phyloP scores from a whole-genome alignment of 176 grass and related monocot genomes.

The Cymbopogon citratus region DNA sequence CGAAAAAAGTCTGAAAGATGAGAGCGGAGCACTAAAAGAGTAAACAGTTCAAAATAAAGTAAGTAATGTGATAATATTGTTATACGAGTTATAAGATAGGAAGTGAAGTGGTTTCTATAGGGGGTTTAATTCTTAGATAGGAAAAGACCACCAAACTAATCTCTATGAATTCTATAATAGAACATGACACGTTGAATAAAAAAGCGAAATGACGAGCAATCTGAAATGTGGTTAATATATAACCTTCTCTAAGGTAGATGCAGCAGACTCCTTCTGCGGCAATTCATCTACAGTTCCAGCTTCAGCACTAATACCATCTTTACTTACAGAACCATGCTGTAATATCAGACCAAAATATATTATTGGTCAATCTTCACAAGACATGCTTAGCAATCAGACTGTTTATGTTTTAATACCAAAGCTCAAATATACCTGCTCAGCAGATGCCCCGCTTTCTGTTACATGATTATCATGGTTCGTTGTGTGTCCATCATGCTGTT shows the following conservation, averaged over 20 bases:
- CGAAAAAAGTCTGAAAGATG: neutral
- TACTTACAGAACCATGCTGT: constrained; percentile 35
- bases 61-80: neutral
- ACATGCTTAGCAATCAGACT: neutral
- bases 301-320: constrained; percentile 11
- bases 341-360: constrained; percentile 8
- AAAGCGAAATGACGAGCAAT: neutral
- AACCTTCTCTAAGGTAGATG: constrained; percentile 37
- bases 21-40: neutral
- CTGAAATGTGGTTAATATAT: constrained; percentile 2
- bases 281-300: constrained; percentile 23
- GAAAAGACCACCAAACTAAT: constrained; percentile 5
- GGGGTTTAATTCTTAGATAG: neutral
- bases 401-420: neutral
- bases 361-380: neutral
- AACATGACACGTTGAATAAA: constrained; percentile 13
- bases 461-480: constrained; percentile 33
- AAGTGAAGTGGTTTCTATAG: neutral
- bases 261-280: neutral
- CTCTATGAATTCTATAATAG: constrained; percentile 1
- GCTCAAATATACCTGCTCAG: constrained; percentile 35
- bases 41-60: neutral
- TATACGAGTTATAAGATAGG: neutral
- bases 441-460: constrained; percentile 27
- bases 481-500: constrained; percentile 41